These are phyloP conservation scores for Candida verbasci DNA, from an alignment of 805 yeast species.

Conservation along the genomic window DNA sequence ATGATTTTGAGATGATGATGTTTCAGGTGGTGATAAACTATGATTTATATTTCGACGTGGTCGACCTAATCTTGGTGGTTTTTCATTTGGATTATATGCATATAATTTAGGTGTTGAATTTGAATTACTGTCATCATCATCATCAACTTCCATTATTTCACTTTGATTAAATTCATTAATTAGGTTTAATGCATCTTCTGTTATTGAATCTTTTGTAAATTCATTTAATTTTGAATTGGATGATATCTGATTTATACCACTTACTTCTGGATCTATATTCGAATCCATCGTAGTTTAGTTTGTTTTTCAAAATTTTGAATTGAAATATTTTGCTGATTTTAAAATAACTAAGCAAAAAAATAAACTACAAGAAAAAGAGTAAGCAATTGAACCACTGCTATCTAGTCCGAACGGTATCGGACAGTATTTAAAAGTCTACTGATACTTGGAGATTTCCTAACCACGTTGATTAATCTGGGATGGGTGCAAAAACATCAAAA, in stretches of 20 bases:
- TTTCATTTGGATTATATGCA: conserved; percentile 27
- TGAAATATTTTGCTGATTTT: neutral
- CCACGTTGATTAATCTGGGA: no score
- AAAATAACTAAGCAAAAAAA: neutral
- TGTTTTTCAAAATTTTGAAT: neutral
- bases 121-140: neutral
- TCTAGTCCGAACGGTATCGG: no score
- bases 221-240: neutral
- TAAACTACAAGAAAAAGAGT: no score
- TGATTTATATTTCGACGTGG: conserved; percentile 26
- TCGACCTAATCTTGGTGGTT: conserved; percentile 31
- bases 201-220: neutral
- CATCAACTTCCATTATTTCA: neutral
- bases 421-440: no score
- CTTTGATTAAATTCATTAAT: conserved; percentile 1
- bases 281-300: conserved; percentile 6
- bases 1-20: conserved; percentile 21
- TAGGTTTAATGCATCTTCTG: neutral
- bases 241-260: neutral
- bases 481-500: no score
- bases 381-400: neutral
- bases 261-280: conserved; percentile 6
- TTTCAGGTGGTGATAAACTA: conserved; percentile 15
- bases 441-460: no score
- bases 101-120: conserved; percentile 15